Evolutionary conservation across 768 basidiomycete species (phyloP), one percentile per base, ranked within the genome.

Genomic region (Lactifluus piperatus): DNA sequence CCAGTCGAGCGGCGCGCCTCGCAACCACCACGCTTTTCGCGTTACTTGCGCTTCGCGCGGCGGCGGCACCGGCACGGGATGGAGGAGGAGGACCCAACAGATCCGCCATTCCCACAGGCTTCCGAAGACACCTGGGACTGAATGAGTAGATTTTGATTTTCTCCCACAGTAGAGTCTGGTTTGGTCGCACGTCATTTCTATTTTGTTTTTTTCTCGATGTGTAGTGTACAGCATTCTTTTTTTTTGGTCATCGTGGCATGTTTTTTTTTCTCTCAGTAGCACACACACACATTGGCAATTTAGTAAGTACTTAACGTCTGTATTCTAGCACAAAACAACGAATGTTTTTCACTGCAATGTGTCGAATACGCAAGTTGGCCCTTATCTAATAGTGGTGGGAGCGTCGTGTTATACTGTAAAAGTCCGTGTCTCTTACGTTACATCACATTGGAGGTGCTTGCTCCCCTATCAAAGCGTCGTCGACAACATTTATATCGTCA

Each of bases 31-130:
- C 71, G 56, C 67, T 69, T 73, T 58, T 73, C 72, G 56, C 68
- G 72, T 5, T 73, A 72, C 61, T 59, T 73, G 49, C 65, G 67
- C 30, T 66, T 69, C 34, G 72, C 72, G 4, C 63, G 69, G 27
- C 65, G 69, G 27, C 64, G 68, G 51, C 64, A 66, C 20, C 56
- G 66, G 4, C 56, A 61, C 34, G 52, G 58, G 47, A 49, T 58
- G 32, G 51, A 53, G 29, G 69, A 65, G 22, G 60, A 65, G n/a
- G 69, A 69, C 61, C 63, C 62, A 39, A 69, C 68, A 45, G 60
- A 68, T 50, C 63, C 64, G 5, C 65, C 65, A 22, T 57, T 63
- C 64, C 62, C 68, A 1, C 47, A 62, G 1, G 64, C 66, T 27
- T 55, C 66, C n/a, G 67, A 65, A 26, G 39, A 8, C 5, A 14